Base-by-base conservation (phyloP, 2,329 filamentous ascomycete species). In the Geosmithia morbida region DNA sequence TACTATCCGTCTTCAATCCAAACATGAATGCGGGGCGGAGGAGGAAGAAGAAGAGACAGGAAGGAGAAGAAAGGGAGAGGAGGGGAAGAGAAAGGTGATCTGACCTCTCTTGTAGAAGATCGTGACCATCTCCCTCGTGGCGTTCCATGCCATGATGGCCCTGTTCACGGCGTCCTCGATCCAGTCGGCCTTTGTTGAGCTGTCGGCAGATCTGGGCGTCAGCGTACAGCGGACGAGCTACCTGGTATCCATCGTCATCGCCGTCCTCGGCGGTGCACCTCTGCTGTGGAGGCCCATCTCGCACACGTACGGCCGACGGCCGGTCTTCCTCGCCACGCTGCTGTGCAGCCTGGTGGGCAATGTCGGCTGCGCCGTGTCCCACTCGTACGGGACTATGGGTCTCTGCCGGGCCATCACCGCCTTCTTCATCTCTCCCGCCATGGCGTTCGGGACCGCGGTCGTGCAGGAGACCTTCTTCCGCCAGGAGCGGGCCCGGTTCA, bases 61-160 rank as follows among this genome's bases (percentile, higher is more conserved):
- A n/a, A n/a, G n/a, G n/a, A n/a, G n/a, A n/a, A n/a, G n/a, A n/a
- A n/a, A n/a, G n/a, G n/a, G n/a, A n/a, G n/a, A n/a, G n/a, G n/a
- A n/a, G n/a, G n/a, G n/a, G n/a, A n/a, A n/a, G n/a, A n/a, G n/a
- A n/a, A n/a, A n/a, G n/a, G n/a, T n/a, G n/a, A n/a, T n/a, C n/a
- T n/a, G n/a, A n/a, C 22, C 22, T 8, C 22, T 8, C 22, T 8
- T 8, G 8, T 26, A 26, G 71, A 78, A 77, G 68, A 56, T 64
- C 1, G 48, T 62, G 47, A 76, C 78, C 49, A 59, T 80, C 1
- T 48, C 67, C 11, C 65, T 78, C 10, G 72, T 80, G 16, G 70
- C 73, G 0, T 74, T 76, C 54, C 72, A 79, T 48, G 71, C 73
- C 26, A 70, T 70, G 58, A 78, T 78, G 70, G 66, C 67, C 43